Conservation (phyloP, 2,329 filamentous ascomycete species). For the Endothia cerciana region DNA sequence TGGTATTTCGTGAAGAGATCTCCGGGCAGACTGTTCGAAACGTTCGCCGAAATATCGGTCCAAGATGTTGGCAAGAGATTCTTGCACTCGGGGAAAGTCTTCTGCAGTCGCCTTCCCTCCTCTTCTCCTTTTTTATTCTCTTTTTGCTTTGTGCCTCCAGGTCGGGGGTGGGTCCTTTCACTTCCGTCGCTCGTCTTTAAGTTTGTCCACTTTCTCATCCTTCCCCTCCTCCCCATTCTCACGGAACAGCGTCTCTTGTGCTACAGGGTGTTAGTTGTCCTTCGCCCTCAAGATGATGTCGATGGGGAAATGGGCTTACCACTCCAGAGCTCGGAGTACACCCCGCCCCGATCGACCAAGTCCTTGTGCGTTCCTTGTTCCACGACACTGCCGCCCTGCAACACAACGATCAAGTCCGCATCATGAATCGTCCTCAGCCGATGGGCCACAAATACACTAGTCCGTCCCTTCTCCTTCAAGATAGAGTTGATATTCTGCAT, state of each 20-base stretch:
- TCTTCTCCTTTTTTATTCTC: too few relatives aligned
- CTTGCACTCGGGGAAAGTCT: too few relatives aligned
- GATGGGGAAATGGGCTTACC: constrained; percentile 57
- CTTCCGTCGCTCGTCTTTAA: constrained; percentile 56
- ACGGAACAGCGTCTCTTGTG: constrained; percentile 64
- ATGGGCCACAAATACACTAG: constrained; percentile 94
- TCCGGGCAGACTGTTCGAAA: neutral
- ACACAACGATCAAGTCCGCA: constrained; percentile 88
- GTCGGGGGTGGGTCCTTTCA: neutral
- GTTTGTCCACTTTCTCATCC: constrained; percentile 40
- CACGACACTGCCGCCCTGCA: constrained; percentile 81
- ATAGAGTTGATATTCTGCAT: constrained; percentile 94
- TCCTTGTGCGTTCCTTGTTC: constrained; percentile 88
- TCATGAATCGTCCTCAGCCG: constrained; percentile 92
- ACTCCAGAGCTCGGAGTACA: constrained; percentile 92
- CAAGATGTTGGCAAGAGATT: neutral
- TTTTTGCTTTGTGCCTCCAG: too few relatives aligned
- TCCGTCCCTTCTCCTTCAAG: constrained; percentile 82
- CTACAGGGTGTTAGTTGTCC: constrained; percentile 41
- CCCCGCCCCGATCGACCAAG: constrained; percentile 74
- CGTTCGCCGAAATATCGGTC: too few relatives aligned
- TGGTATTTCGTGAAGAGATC: neutral
- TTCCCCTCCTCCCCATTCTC: constrained; percentile 49
- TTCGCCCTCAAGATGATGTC: neutral
- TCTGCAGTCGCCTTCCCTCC: too few relatives aligned